Evolutionary conservation across 1,284 basidiomycete species (phyloP), one percentile per base, ranked within the genome.

Genomic region (Pseudozyma tsukubaensis): DNA sequence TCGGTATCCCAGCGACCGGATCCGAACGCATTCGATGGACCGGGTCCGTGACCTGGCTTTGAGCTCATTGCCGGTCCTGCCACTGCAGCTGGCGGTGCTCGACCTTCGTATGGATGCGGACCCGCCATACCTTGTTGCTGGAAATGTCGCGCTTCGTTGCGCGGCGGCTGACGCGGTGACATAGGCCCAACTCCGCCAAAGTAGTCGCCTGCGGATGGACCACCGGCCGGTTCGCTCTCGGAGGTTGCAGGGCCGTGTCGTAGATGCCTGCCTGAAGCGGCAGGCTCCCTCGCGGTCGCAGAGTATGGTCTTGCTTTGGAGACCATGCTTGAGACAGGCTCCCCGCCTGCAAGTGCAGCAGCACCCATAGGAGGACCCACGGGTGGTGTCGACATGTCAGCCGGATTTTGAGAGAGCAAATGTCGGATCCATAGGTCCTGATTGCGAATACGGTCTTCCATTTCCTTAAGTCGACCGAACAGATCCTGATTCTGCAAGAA

Each of bases 401-500:
- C 47, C 6, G 62, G 39, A 18, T 73, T 66, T 12, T 59, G 71
- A 48, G 65, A 59, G 21, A 74, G 63, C 35, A 75, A 19, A 21
- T 70, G 72, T 16, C 68, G 51, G 39, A 75, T 67, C 66, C 72
- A 71, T 8, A 71, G 59, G 37, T 75, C 68, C 40, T 75, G 72
- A 35, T 63, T 68, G 29, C 68, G 68, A 29, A 70, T 67, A 24
- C 59, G 67, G 16, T 75, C 72, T 48, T 75, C 72, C 62, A 75
- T 58, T 48, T 66, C 72, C 50, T 63, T 66, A 43, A 75, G 44
- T 10, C 72, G 68, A 13, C 52, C 61, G 39, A 75, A 68, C 19
- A 75, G 48, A 40, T 75, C 68, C 40, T 75, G 68, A 32, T 75
- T 71, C 40, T 75, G 72, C 42, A 75, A n/a, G 34, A 71, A 57